These are phyloP conservation scores for Suillus alpinus DNA, from an alignment of 768 basidiomycete genomes.

Conservation along the genomic window DNA sequence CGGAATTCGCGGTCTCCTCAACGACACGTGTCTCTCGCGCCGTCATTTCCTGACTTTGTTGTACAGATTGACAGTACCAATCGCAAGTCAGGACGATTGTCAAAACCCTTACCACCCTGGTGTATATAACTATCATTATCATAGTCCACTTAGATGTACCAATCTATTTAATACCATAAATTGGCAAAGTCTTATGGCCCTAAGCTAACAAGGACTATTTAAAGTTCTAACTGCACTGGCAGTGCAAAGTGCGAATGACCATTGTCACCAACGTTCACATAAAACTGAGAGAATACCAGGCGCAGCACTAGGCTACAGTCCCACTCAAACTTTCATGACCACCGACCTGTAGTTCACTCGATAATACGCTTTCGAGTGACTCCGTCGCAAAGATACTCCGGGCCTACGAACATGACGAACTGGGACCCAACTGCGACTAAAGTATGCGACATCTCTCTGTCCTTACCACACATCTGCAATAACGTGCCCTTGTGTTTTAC, in stretches of 20 bases:
- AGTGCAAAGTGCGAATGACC: neutral
- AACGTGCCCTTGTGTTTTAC: neutral
- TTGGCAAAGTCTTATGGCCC: neutral
- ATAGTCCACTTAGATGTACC: neutral
- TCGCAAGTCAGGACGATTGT: slow-evolving; percentile 20
- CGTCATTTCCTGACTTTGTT: neutral
- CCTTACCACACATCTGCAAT: neutral
- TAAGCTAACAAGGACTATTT: neutral
- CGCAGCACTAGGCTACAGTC: neutral
- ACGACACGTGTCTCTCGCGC: neutral
- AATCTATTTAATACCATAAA: neutral
- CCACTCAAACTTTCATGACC: neutral
- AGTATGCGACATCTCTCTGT: slow-evolving; percentile 15
- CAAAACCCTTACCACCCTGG: slow-evolving; percentile 23
- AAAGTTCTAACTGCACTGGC: neutral
- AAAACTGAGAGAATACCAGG: neutral
- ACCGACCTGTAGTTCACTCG: neutral
- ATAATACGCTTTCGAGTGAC: neutral
- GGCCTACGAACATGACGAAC: slow-evolving; percentile 17
- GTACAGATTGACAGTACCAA: slow-evolving; percentile 5
- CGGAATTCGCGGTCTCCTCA: neutral
- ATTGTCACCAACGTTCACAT: neutral
- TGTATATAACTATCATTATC: slow-evolving; percentile 9
- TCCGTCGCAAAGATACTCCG: neutral
- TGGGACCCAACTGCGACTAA: slow-evolving; percentile 32